Percentiles rank a stretch among this genome's conserved stretches.
These are phyloP conservation scores for Panaeolus papilionaceus DNA, from an alignment of 768 basidiomycete species.

Conservation along the genomic window DNA sequence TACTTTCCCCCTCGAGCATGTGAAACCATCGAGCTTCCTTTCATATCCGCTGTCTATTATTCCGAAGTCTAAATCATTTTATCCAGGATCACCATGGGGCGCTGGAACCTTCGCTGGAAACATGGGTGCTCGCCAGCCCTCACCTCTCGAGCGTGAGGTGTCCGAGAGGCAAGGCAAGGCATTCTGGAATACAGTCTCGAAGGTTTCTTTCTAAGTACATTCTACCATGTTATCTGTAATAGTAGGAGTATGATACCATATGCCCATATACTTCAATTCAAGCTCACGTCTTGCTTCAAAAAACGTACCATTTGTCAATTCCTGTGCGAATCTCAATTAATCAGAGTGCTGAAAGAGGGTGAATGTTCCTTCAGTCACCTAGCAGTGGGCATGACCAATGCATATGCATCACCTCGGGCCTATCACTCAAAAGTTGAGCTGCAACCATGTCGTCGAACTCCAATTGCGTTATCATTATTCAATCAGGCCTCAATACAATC, in stretches of 20 bases:
- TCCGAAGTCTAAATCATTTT: slow-evolving; percentile 12
- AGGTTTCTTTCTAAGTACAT: slow-evolving; percentile 22
- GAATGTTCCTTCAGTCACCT: not conserved
- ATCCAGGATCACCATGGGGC: slow-evolving; percentile 75
- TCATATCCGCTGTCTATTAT: slow-evolving; percentile 12
- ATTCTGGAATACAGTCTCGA: slow-evolving; percentile 57
- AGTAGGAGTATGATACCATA: not conserved
- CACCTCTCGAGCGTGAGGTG: slow-evolving; percentile 55
- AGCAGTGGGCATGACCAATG: too few species aligned
- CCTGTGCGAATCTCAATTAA: not conserved
- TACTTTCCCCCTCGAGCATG: slow-evolving; percentile 11
- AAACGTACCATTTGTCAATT: not conserved
- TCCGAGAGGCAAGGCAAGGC: slow-evolving; percentile 56
- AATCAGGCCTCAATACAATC: not conserved
- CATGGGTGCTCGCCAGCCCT: slow-evolving; percentile 54
- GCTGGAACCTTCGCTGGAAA: slow-evolving; percentile 65
- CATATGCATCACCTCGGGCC: too few species aligned
- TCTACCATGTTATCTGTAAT: not conserved
- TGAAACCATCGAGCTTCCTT: not conserved
- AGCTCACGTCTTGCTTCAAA: not conserved
- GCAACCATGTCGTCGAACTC: not conserved
- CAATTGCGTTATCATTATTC: not conserved
- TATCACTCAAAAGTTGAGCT: not conserved
- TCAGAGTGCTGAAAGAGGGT: not conserved
- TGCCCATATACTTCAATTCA: not conserved